A percentile compares a stretch with the other conserved stretches of the same genome.
phyloP scores from a whole-genome alignment of 169 alveolate genomes.

The Cryptosporidium viatorum region DNA sequence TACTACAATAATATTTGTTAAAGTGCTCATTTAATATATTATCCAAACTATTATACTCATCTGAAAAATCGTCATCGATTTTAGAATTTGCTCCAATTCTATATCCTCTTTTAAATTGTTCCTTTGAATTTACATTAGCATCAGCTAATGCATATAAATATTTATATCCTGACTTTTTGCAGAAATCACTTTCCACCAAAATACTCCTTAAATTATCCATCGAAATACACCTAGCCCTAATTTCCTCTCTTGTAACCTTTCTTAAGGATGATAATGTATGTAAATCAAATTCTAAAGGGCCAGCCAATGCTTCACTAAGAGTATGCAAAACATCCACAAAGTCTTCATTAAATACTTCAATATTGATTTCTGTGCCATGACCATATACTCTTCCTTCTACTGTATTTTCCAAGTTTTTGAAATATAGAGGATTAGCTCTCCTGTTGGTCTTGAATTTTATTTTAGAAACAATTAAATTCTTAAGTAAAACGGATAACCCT shows the following conservation, averaged over 20 bases:
- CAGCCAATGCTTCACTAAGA: neutral
- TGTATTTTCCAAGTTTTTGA: slow-evolving; percentile 25
- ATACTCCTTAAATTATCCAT: neutral
- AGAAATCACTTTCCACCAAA: neutral
- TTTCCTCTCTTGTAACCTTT: slow-evolving; percentile 27
- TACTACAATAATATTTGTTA: slow-evolving; percentile 30
- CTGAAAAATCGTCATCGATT: neutral
- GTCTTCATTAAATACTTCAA: slow-evolving; percentile 48
- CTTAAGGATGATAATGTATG: neutral
- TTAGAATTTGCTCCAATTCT: slow-evolving; percentile 30
- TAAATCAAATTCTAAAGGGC: neutral
- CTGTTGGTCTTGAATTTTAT: neutral
- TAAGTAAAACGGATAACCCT: slow-evolving; percentile 19
- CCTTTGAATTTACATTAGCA: neutral
- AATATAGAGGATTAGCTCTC: slow-evolving; percentile 25
- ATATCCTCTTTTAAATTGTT: slow-evolving; percentile 8
- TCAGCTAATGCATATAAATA: neutral
- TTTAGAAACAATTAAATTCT: slow-evolving; percentile 42
- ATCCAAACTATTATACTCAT: slow-evolving; percentile 11
- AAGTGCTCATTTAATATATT: slow-evolving; percentile 7
- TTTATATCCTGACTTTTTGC: slow-evolving; percentile 5
- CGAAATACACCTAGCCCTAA: neutral
- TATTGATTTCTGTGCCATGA: neutral
- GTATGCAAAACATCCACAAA: slow-evolving; percentile 24
- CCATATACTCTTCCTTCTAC: slow-evolving; percentile 19